Evolutionary conservation across 2,329 filamentous ascomycete species (phyloP).

Genomic region (Blastomyces percursus): DNA sequence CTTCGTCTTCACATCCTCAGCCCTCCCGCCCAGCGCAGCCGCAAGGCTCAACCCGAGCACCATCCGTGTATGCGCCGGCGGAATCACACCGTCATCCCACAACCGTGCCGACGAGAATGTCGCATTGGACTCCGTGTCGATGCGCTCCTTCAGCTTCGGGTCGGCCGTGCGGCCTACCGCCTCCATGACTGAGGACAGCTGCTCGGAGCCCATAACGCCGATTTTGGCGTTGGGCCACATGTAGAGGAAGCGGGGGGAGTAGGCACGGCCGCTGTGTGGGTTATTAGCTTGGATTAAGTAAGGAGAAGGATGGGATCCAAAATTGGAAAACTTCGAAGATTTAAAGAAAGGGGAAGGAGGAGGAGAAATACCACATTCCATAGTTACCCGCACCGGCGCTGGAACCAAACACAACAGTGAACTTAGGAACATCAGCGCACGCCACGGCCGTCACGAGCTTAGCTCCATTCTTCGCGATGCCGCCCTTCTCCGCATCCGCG

Average conservation of each 20-base stretch:
- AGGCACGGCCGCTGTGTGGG: slow-evolving; percentile 61
- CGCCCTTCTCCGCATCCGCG: slow-evolving; percentile 77
- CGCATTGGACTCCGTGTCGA: slow-evolving; percentile 82
- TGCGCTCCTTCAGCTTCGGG: slow-evolving; percentile 67
- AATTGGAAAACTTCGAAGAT: background rate
- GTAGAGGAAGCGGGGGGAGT: slow-evolving; percentile 82
- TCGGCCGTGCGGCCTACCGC: slow-evolving; percentile 78
- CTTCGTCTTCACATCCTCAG: slow-evolving; percentile 48
- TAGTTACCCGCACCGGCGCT: slow-evolving; percentile 95
- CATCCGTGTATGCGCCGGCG: slow-evolving; percentile 61
- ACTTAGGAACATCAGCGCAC: slow-evolving; percentile 89
- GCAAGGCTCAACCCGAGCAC: slow-evolving; percentile 63
- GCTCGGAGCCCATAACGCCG: slow-evolving; percentile 91
- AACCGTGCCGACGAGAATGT: slow-evolving; percentile 77
- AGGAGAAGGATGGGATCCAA: background rate
- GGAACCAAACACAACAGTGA: slow-evolving; percentile 90
- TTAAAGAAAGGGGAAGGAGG: too few relatives aligned
- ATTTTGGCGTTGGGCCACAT: slow-evolving; percentile 98
- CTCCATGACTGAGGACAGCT: slow-evolving; percentile 87
- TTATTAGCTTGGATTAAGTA: slow-evolving; percentile 1
- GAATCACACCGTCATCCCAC: slow-evolving; percentile 83
- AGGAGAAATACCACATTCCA: slow-evolving; percentile 67
- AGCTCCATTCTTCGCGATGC: slow-evolving; percentile 95
- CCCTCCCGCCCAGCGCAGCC: slow-evolving; percentile 57
- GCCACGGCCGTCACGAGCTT: slow-evolving; percentile 94